Evolutionary conservation across 2,329 filamentous ascomycete genomes (phyloP).

Genomic region (Colletotrichum coccodes): DNA sequence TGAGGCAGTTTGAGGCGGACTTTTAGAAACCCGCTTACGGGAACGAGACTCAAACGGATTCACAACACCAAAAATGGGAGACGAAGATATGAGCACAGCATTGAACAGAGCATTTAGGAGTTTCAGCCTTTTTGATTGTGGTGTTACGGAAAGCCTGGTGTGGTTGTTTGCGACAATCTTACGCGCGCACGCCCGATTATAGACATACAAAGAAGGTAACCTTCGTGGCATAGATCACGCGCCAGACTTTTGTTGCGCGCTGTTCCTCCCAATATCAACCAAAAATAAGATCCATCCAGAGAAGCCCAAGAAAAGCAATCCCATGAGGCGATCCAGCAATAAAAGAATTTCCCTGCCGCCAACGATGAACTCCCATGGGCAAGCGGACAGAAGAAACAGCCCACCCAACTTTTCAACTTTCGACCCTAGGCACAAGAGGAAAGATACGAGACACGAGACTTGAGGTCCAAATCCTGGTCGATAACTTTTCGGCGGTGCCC

Average conservation of each 20-base stretch:
- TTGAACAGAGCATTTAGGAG: background rate
- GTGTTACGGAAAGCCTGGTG: conserved; percentile 5
- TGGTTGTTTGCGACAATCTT: conserved; percentile 5
- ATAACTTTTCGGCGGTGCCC: conserved; percentile 9
- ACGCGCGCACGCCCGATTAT: conserved; percentile 22
- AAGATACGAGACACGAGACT: conserved; percentile 16
- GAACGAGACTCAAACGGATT: background rate
- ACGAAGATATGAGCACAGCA: background rate
- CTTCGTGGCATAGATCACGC: background rate
- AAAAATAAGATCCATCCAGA: background rate
- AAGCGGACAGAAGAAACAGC: background rate
- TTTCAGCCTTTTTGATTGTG: conserved; percentile 1
- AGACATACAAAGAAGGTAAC: background rate
- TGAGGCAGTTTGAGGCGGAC: conserved; percentile 80
- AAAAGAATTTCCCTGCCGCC: background rate
- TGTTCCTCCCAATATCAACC: background rate
- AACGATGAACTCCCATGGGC: background rate
- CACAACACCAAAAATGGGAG: conserved; percentile 16
- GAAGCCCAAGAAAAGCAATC: background rate
- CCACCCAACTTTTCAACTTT: conserved; percentile 1
- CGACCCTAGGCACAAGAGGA: conserved; percentile 13
- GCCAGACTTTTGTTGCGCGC: background rate
- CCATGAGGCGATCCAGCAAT: background rate
- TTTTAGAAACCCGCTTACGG: conserved; percentile 38
- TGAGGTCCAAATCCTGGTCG: background rate